Conservation (phyloP, 352 stramenopile genomes). For the Pythium grandisporangium region DNA sequence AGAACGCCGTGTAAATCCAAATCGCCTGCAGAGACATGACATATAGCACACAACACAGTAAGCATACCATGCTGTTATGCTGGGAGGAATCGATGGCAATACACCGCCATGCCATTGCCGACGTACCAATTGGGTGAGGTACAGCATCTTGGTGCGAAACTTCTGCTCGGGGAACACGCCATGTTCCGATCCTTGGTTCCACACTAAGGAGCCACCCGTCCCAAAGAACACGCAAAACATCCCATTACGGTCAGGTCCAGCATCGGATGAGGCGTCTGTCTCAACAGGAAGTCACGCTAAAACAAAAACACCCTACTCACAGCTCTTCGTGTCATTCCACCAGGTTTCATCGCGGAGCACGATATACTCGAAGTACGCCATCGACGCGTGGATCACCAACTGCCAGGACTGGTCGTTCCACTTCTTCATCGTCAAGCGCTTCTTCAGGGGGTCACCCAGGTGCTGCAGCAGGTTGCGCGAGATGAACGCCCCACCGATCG, state of each 20-base stretch:
- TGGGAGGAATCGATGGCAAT: conserved; percentile 1
- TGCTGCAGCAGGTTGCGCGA: conserved; percentile 73
- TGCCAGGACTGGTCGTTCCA: conserved; percentile 88
- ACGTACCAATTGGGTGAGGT: conserved; percentile 73
- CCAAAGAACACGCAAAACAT: too few species aligned
- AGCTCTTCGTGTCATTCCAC: conserved; percentile 79
- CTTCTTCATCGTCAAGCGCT: conserved; percentile 80
- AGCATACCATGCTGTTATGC: too few species aligned
- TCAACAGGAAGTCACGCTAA: too few species aligned
- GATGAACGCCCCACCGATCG: conserved; percentile 54
- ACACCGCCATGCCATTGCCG: neutral
- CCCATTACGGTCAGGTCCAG: too few species aligned
- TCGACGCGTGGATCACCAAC: conserved; percentile 70
- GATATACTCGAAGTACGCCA: conserved; percentile 79
- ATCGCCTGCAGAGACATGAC: conserved; percentile 71
- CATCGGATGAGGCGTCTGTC: too few species aligned
- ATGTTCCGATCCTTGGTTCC: conserved; percentile 61
- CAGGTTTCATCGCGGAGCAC: conserved; percentile 75
- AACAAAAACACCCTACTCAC: too few species aligned
- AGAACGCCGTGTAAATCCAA: conserved; percentile 87
- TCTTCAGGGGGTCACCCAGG: conserved; percentile 73
- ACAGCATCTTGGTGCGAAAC: conserved; percentile 74
- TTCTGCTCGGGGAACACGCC: conserved; percentile 75
- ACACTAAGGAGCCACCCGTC: conserved; percentile 28
- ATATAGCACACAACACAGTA: too few species aligned